These are phyloP conservation scores for Musa acuminata DNA, from an alignment of 176 grass and related monocot species.

Conservation along the genomic window DNA sequence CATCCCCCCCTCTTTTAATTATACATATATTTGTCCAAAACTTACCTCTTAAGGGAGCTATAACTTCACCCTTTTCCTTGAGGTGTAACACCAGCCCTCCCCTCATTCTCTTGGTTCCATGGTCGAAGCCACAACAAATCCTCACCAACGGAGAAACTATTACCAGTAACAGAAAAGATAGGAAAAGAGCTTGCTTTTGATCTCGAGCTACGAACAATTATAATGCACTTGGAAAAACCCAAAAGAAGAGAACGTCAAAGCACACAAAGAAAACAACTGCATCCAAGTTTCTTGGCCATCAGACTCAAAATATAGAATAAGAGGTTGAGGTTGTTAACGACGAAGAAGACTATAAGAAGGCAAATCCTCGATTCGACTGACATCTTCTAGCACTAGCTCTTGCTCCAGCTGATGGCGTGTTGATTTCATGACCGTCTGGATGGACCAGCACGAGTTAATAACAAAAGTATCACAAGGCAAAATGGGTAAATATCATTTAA, in stretches of 20 bases:
- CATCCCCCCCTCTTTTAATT: too few species aligned
- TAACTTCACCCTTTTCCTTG: too few species aligned
- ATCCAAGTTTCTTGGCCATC: background rate
- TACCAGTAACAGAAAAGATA: too few species aligned
- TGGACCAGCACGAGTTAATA: background rate
- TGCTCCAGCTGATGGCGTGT: slow-evolving; percentile 9
- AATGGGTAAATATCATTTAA: background rate
- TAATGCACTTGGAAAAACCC: too few species aligned
- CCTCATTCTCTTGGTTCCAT: too few species aligned
- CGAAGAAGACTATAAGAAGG: slow-evolving; percentile 18
- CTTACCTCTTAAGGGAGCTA: too few species aligned
- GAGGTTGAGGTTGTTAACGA: background rate
- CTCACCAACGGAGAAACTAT: too few species aligned
- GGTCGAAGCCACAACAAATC: too few species aligned
- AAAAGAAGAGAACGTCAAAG: background rate
- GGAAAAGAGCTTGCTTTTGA: too few species aligned
- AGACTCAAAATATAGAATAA: background rate
- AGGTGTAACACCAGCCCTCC: too few species aligned
- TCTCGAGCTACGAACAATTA: too few species aligned
- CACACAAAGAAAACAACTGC: background rate
- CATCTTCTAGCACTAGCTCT: slow-evolving; percentile 12
- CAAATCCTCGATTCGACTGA: slow-evolving; percentile 8
- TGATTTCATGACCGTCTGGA: slow-evolving; percentile 17
- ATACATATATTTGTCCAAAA: too few species aligned
- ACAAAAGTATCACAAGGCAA: background rate